phyloP scores from a whole-genome alignment of 2,329 filamentous ascomycete genomes.

The Byssothecium circinans region DNA sequence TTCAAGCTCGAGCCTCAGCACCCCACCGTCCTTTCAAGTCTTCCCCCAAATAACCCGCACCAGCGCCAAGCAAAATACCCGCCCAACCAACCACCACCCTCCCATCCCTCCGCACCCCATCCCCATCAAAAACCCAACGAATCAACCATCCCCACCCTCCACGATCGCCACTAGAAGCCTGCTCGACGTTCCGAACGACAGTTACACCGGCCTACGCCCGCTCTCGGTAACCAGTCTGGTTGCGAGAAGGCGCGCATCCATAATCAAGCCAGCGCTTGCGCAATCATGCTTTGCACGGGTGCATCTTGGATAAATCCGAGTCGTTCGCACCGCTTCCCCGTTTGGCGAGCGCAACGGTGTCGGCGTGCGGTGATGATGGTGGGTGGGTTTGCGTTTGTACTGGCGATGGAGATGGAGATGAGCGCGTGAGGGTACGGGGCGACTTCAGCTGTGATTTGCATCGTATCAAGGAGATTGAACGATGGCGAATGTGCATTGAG shows the following conservation, averaged over 20 bases:
- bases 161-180: background rate
- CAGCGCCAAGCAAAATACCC: slow-evolving; percentile 23
- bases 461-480: slow-evolving; percentile 6
- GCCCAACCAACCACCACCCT: slow-evolving; percentile 14
- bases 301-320: too few relatives aligned
- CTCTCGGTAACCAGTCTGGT: slow-evolving; percentile 10
- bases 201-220: slow-evolving; percentile 8
- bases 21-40: too few relatives aligned
- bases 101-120: background rate
- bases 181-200: slow-evolving; percentile 1
- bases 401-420: background rate
- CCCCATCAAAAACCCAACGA: background rate
- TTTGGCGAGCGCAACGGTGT: too few relatives aligned
- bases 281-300: slow-evolving; percentile 2
- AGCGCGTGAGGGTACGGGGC: background rate
- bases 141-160: background rate
- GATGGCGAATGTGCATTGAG: background rate
- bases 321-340: too few relatives aligned
- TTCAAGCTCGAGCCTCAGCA: too few relatives aligned
- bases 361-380: background rate
- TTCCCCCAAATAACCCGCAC: too few relatives aligned
- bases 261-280: slow-evolving; percentile 9
- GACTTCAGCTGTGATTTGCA: slow-evolving; percentile 3
- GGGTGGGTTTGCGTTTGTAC: background rate
- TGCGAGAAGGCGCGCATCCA: background rate